These are phyloP conservation scores for Grosmannia huntii DNA, from an alignment of 2,329 filamentous ascomycete species.

Conservation along the genomic window DNA sequence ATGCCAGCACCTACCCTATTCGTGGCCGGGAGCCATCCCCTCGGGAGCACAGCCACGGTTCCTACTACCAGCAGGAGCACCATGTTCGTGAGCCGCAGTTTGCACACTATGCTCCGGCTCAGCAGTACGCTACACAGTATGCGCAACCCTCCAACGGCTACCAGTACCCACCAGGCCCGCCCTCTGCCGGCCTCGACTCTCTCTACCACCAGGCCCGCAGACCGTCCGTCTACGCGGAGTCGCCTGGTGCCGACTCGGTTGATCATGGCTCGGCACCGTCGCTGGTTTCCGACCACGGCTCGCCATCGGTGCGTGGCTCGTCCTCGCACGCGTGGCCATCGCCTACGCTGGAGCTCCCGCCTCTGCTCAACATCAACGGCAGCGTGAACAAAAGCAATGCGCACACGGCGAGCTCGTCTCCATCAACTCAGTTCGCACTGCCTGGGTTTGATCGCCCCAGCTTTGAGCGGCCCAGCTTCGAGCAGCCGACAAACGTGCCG, in stretches of 20 bases:
- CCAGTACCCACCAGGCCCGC: neutral
- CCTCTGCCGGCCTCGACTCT: neutral
- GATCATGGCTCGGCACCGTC: slow-evolving; percentile 40
- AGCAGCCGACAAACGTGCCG: neutral
- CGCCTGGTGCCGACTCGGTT: neutral
- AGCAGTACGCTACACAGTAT: neutral
- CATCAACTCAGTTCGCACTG: neutral
- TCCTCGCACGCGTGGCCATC: slow-evolving; percentile 19
- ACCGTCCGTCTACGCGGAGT: neutral
- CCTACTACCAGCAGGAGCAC: slow-evolving; percentile 1
- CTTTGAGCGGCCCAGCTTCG: neutral
- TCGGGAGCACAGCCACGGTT: neutral
- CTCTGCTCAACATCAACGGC: slow-evolving; percentile 12
- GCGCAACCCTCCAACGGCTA: neutral
- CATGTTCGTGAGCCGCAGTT: neutral
- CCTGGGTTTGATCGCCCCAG: neutral
- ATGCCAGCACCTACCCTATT: neutral
- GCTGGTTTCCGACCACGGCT: slow-evolving; percentile 56
- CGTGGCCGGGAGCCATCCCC: neutral
- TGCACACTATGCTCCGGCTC: neutral
- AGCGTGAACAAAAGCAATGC: neutral
- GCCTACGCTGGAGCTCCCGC: slow-evolving; percentile 29
- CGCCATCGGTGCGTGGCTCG: slow-evolving; percentile 39
- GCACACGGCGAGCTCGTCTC: neutral
- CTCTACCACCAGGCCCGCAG: neutral